These are phyloP conservation scores for Lentinula boryana DNA, from an alignment of 768 basidiomycete species.

Conservation along the genomic window DNA sequence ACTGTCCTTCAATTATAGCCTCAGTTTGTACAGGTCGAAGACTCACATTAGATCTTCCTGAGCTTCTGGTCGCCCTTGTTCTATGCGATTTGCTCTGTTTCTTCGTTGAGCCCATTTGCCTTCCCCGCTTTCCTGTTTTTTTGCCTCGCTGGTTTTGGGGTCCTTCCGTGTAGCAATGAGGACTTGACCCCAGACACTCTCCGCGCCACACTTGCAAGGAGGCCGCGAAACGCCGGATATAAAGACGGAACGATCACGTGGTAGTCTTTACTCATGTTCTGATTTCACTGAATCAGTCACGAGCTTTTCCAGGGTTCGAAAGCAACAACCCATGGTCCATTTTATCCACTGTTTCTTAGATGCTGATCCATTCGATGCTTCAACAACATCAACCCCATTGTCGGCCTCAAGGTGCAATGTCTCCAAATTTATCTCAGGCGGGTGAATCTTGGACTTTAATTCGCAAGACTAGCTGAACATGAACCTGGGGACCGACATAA, in stretches of 20 bases:
- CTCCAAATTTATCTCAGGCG: too few relatives aligned
- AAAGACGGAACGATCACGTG: not conserved
- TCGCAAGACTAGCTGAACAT: too few relatives aligned
- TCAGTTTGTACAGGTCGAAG: not conserved
- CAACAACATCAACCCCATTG: too few relatives aligned
- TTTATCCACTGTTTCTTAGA: too few relatives aligned
- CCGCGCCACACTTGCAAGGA: not conserved
- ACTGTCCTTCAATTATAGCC: not conserved
- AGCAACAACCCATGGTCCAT: too few relatives aligned
- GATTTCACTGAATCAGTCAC: too few relatives aligned
- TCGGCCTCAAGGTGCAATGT: too few relatives aligned
- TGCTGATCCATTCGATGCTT: too few relatives aligned
- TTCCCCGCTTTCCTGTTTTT: not conserved
- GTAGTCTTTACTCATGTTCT: too few relatives aligned
- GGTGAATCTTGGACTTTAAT: too few relatives aligned
- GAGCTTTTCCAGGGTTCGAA: too few relatives aligned
- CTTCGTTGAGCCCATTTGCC: conserved; percentile 7
- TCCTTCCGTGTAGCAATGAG: not conserved
- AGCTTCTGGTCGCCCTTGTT: conserved; percentile 1
- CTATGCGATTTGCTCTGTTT: conserved; percentile 7
- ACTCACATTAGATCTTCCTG: conserved; percentile 6
- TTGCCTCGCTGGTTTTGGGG: not conserved
- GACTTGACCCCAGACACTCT: not conserved
- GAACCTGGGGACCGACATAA: too few relatives aligned
- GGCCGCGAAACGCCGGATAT: not conserved